Evolutionary conservation across 371 early-diverging fungal species (phyloP).

Genomic region (Mortierella sp.): DNA sequence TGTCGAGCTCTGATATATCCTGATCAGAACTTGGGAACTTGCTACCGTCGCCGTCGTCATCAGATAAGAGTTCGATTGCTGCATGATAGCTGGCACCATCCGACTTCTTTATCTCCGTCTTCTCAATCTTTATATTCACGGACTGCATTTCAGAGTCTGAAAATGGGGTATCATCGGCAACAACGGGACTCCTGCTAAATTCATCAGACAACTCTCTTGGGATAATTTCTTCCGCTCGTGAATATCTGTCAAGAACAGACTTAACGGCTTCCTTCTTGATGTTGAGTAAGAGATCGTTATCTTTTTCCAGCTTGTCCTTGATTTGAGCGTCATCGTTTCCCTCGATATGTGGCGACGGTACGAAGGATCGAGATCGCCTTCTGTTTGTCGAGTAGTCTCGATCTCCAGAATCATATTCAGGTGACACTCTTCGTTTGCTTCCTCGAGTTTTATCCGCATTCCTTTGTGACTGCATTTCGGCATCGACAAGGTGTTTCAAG

Average conservation of each 20-base stretch:
- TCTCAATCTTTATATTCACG: slow-evolving; percentile 11
- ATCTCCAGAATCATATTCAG: slow-evolving; percentile 17
- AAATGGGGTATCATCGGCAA: not conserved
- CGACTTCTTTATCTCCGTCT: not conserved
- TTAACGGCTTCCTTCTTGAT: not conserved
- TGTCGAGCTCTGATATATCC: not conserved
- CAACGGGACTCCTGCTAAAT: not conserved
- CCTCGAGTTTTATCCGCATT: not conserved
- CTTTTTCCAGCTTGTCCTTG: slow-evolving; percentile 19
- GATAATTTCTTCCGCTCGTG: not conserved
- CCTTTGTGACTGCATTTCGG: not conserved
- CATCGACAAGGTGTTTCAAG: not conserved
- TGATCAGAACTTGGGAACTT: not conserved
- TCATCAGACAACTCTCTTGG: too few species aligned
- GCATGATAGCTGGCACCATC: slow-evolving; percentile 10
- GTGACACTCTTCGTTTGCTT: slow-evolving; percentile 23
- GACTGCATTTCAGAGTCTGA: not conserved
- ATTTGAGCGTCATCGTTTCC: slow-evolving; percentile 12
- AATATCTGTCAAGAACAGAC: not conserved
- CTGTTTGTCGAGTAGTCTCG: slow-evolving; percentile 14
- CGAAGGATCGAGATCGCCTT: slow-evolving; percentile 34
- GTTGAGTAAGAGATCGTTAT: not conserved
- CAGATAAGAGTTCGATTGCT: slow-evolving; percentile 40
- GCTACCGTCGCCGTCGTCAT: slow-evolving; percentile 21
- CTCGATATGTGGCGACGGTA: slow-evolving; percentile 13